phyloP scores from a whole-genome alignment of 1,284 basidiomycete genomes.

The Rhodotorula mucilaginosa region DNA sequence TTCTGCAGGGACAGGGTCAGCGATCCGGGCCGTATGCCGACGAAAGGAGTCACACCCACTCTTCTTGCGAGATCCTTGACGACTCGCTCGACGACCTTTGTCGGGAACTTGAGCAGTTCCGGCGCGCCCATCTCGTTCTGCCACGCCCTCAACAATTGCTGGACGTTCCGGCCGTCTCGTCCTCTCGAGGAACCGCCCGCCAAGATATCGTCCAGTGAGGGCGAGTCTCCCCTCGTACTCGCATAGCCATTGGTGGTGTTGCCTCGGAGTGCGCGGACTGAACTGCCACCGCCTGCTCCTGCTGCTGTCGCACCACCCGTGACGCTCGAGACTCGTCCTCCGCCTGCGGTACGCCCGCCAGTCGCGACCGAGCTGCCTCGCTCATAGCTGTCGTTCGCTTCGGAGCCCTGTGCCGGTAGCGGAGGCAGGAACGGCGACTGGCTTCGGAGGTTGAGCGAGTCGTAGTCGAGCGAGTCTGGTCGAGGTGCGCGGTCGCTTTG shows the following conservation, averaged over 20 bases:
- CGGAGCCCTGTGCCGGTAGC: neutral
- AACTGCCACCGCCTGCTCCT: conserved; percentile 22
- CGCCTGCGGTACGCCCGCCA: neutral
- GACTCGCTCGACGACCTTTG: conserved; percentile 26
- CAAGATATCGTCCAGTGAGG: conserved; percentile 30
- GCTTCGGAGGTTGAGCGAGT: conserved; percentile 4
- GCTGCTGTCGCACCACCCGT: neutral
- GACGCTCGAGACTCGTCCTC: conserved; percentile 9
- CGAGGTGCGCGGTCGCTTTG: neutral
- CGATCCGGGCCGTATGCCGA: no score
- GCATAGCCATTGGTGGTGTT: neutral
- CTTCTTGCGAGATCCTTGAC: conserved; percentile 26
- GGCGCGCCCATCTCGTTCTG: conserved; percentile 38
- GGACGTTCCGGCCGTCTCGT: conserved; percentile 21
- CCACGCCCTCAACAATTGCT: conserved; percentile 27
- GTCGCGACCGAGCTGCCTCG: conserved; percentile 7
- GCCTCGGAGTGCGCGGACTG: conserved; percentile 3
- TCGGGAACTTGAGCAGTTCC: conserved; percentile 34
- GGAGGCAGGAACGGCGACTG: conserved; percentile 8
- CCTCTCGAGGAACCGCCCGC: neutral
- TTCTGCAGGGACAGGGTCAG: conserved; percentile 15
- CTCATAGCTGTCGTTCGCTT: neutral
- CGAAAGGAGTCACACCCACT: no score
- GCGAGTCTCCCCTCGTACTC: conserved; percentile 25
- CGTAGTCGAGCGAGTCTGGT: conserved; percentile 18